A percentile compares a stretch with the other conserved stretches of the same genome.
These are phyloP conservation scores for Glaciozyma martinii DNA, from an alignment of 768 basidiomycete genomes.

Conservation along the genomic window DNA sequence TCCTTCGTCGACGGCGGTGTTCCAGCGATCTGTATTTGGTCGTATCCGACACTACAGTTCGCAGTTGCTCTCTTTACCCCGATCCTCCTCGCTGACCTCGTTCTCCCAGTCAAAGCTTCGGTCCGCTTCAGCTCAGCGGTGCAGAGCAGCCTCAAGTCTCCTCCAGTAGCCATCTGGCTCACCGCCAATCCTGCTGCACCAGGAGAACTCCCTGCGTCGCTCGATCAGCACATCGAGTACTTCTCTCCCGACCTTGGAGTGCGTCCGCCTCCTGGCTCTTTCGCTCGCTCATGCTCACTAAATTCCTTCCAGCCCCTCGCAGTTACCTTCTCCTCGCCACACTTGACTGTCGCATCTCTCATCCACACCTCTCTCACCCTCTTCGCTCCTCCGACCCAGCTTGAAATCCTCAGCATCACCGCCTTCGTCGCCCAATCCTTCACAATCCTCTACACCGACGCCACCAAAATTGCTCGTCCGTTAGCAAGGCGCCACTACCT, in stretches of 20 bases:
- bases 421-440: slow-evolving; percentile 14
- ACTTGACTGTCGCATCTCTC: slow-evolving; percentile 20
- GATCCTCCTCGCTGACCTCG: too few relatives aligned
- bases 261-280: not conserved
- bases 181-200: slow-evolving; percentile 19
- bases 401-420: slow-evolving; percentile 14
- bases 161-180: slow-evolving; percentile 15
- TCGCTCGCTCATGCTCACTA: not conserved
- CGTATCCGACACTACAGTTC: slow-evolving; percentile 1
- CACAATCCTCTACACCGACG: slow-evolving; percentile 5
- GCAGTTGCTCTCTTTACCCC: too few relatives aligned
- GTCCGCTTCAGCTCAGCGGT: slow-evolving; percentile 13
- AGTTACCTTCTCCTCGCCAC: slow-evolving; percentile 16
- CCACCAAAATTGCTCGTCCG: not conserved
- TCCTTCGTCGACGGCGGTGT: slow-evolving; percentile 4
- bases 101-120: slow-evolving; percentile 6
- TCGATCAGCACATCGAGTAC: slow-evolving; percentile 21
- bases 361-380: slow-evolving; percentile 14
- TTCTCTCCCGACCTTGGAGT: not conserved
- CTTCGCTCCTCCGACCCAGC: slow-evolving; percentile 4
- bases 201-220: slow-evolving; percentile 11
- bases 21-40: slow-evolving; percentile 8
- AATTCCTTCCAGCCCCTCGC: slow-evolving; percentile 16
- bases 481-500: too few relatives aligned
- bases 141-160: not conserved